These are phyloP conservation scores for Serendipita sp. DNA, from an alignment of 1,284 basidiomycete species.

Conservation along the genomic window DNA sequence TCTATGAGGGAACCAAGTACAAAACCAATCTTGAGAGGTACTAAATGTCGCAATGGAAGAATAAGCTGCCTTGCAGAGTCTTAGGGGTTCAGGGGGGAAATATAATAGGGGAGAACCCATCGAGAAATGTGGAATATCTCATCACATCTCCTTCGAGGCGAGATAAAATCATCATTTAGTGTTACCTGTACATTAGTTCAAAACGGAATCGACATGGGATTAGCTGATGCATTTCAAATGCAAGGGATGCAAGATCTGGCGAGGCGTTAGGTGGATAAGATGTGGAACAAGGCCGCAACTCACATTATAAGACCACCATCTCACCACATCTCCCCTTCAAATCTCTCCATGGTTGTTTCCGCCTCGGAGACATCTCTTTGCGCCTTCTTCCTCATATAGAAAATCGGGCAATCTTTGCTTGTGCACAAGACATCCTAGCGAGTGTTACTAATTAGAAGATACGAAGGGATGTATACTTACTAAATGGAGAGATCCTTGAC, in stretches of 20 bases:
- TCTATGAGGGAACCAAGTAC: no score
- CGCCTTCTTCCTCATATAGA: constrained; percentile 92
- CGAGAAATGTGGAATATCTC: no score
- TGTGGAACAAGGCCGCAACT: neutral
- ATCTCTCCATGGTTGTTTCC: constrained; percentile 62
- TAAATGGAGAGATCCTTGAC: constrained; percentile 90
- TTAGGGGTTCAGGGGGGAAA: no score
- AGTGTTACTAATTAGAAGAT: neutral
- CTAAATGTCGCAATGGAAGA: no score
- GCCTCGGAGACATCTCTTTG: constrained; percentile 91
- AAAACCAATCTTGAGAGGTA: no score
- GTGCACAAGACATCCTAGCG: constrained; percentile 85
- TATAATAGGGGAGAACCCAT: no score
- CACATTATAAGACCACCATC: neutral
- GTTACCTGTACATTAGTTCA: no score
- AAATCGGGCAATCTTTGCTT: constrained; percentile 95
- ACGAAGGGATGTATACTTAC: constrained; percentile 26
- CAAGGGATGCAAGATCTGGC: neutral
- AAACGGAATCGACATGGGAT: neutral
- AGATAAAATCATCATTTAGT: no score
- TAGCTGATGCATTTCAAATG: neutral
- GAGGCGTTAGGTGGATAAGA: neutral
- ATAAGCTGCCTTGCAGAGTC: no score
- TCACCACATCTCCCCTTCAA: constrained; percentile 58
- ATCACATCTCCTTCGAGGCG: no score